phyloP scores from a whole-genome alignment of 2,329 filamentous ascomycete genomes.

The Phyllosticta citriasiana region DNA sequence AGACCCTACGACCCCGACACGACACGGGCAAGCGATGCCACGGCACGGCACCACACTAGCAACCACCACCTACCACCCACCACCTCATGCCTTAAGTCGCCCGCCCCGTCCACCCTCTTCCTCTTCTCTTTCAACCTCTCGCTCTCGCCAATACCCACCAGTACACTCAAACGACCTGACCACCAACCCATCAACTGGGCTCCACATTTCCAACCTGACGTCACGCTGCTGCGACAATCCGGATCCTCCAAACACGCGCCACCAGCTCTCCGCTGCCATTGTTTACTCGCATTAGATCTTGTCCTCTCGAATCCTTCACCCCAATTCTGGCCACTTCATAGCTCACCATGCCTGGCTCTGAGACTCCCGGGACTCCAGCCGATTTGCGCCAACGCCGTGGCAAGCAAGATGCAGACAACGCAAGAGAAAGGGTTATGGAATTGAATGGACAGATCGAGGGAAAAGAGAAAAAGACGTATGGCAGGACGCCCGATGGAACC shows the following conservation, averaged over 20 bases:
- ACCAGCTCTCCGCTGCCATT: not conserved
- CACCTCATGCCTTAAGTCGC: slow-evolving; percentile 23
- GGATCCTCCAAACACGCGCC: not conserved
- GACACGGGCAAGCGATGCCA: not conserved
- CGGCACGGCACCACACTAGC: not conserved
- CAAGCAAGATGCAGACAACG: not conserved
- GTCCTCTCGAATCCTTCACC: not conserved
- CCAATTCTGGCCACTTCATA: not conserved
- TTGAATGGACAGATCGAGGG: slow-evolving; percentile 41
- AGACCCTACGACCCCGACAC: no score
- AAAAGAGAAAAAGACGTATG: slow-evolving; percentile 69
- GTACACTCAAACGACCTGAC: slow-evolving; percentile 13
- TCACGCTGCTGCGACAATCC: not conserved
- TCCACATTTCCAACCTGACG: not conserved
- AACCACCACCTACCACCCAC: no score
- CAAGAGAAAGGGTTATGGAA: slow-evolving; percentile 33
- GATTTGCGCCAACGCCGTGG: slow-evolving; percentile 5
- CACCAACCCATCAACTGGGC: not conserved
- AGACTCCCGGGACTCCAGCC: slow-evolving; percentile 3
- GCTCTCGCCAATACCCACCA: slow-evolving; percentile 14
- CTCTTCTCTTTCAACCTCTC: slow-evolving; percentile 8
- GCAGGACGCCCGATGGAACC: slow-evolving; percentile 80
- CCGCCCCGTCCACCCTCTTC: slow-evolving; percentile 21
- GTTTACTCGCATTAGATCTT: not conserved
- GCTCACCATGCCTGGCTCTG: slow-evolving; percentile 6